Percentiles rank a stretch among this genome's conserved stretches.
Evolutionary conservation across 2,329 filamentous ascomycete genomes (phyloP).

Genomic region (Hysterium pulicare): DNA sequence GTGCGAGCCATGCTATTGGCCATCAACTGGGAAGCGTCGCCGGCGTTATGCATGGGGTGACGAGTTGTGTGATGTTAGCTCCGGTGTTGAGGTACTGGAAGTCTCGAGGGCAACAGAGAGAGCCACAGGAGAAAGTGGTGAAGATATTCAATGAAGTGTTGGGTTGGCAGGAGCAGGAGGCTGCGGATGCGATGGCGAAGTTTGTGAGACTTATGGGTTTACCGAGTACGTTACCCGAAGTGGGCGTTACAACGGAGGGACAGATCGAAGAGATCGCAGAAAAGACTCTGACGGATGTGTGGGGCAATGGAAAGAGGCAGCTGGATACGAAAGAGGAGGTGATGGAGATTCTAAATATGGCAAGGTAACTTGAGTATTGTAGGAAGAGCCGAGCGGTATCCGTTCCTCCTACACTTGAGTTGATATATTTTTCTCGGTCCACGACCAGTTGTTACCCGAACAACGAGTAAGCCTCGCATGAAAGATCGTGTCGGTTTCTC

Average conservation of each 20-base stretch:
- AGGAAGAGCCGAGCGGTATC: too few relatives aligned
- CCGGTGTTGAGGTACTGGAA: conserved; percentile 17
- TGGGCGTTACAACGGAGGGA: conserved; percentile 15
- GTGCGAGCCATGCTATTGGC: conserved; percentile 20
- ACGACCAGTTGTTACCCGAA: too few relatives aligned
- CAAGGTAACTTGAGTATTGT: neutral
- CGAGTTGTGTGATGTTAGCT: conserved; percentile 20
- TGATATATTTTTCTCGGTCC: too few relatives aligned
- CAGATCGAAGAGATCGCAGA: conserved; percentile 20
- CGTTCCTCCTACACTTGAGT: too few relatives aligned
- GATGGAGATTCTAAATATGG: conserved; percentile 11
- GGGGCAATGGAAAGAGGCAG: conserved; percentile 7
- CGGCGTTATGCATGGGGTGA: conserved; percentile 21
- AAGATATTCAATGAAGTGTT: conserved; percentile 17
- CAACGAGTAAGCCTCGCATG: too few relatives aligned
- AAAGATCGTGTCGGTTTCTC: too few relatives aligned
- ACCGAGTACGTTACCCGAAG: conserved; percentile 17
- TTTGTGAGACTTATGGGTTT: conserved; percentile 18
- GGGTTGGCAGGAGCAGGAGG: conserved; percentile 12
- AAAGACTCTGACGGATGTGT: conserved; percentile 20
- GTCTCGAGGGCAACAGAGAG: conserved; percentile 7
- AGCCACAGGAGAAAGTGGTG: conserved; percentile 14
- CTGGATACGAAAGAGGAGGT: conserved; percentile 10
- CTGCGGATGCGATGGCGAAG: conserved; percentile 18
- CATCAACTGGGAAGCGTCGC: conserved; percentile 19